Evolutionary conservation across 345 rosid species (phyloP).

Genomic region (Eucalyptus microcorys): DNA sequence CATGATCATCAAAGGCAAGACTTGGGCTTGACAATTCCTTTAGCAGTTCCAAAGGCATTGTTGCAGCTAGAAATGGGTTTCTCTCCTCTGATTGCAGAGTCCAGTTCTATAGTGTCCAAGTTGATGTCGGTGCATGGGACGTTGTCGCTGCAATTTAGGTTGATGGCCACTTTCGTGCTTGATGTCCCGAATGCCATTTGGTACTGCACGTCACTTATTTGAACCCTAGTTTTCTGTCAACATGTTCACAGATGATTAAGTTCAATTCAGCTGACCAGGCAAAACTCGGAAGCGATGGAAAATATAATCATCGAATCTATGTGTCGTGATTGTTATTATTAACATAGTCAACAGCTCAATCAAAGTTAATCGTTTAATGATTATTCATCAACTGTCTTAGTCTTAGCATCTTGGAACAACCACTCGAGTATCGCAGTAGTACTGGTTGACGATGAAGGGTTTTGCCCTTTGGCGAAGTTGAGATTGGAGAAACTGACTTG

Average conservation of each 20-base stretch:
- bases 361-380: not conserved
- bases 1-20: not conserved
- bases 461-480: conserved; percentile 3
- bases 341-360: not conserved
- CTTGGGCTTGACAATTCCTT: not conserved
- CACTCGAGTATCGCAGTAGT: not conserved
- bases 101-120: not conserved
- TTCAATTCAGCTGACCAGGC: not conserved
- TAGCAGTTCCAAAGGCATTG: not conserved
- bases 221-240: not conserved
- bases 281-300: not conserved
- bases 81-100: not conserved
- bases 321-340: not conserved
- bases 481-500: conserved; percentile 9
- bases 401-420: not conserved
- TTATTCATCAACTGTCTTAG: not conserved
- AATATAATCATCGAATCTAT: not conserved
- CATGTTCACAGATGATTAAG: not conserved
- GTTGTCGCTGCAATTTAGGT: conserved; percentile 1
- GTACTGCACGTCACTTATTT: not conserved
- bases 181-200: not conserved
- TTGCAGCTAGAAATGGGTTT: not conserved
- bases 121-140: conserved; percentile 1
- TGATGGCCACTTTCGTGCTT: conserved; percentile 1
- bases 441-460: conserved; percentile 9